Base-by-base conservation (phyloP, 306 rosid species). In the Vigna mungo region DNA sequence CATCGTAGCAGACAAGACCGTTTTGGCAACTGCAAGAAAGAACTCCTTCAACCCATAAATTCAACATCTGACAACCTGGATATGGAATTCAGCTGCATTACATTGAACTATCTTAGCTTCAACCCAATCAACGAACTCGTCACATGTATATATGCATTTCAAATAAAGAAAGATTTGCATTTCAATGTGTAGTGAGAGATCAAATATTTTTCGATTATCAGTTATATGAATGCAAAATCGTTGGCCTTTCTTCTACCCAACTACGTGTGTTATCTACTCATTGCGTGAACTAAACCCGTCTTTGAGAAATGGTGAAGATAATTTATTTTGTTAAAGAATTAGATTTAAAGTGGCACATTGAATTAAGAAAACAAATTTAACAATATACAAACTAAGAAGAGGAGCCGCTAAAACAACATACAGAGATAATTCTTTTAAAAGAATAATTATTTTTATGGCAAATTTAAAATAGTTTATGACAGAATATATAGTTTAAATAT, bases 1-100 rank as follows among this genome's bases (percentile, higher is more conserved):
- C 88, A 88, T 92, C 43, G 99, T 96, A 68, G 99, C 99, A 78
- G 99, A 96, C 84, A 96, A 92, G 92, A 96, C 99, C 0, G 89
- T 96, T 72, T 76, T 96, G 90, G 94, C 91, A 79, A 91, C 97
- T 48, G 98, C 99, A 44, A 91, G 99, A 82, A 91, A 68, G 86
- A 96, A 96, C 90, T 96, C 98, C 76, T 87, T 92, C 96, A 78
- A 86, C 67, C 56, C 84, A 51, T 91, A 75, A 82, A 46, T 52
- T 66, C 60, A 56, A 6, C 41, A 61, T 13, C 37, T 34, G 66
- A 78, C 18, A 58, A 39, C 47, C 64, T 25, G 70, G 70, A 25
- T 53, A 0, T 41, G 60, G 70, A 70, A 58, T 27, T 55, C 15
- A 2, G 39, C 49, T 73, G 82, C 48, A 64, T 58, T 79, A 44